A percentile compares a stretch with the other conserved stretches of the same genome.
Evolutionary conservation across 768 basidiomycete species (phyloP).

Genomic region (Phallus indusiatus): DNA sequence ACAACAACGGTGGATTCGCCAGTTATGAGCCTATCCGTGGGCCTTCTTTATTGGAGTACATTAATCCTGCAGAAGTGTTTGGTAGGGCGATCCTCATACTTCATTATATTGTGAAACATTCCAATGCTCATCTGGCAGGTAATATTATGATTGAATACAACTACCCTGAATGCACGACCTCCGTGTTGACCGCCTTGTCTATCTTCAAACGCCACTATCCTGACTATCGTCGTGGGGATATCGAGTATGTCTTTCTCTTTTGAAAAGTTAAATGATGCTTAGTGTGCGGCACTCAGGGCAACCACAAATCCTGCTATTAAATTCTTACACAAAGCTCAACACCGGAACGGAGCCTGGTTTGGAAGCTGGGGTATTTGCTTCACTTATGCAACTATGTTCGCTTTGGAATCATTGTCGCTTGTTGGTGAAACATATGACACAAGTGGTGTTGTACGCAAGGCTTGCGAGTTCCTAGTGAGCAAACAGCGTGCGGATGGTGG

Average conservation of each 20-base stretch:
- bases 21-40: slow-evolving; percentile 89
- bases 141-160: slow-evolving; percentile 94
- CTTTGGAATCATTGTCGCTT: slow-evolving; percentile 80
- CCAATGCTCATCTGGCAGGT: slow-evolving; percentile 33
- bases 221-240: slow-evolving; percentile 65
- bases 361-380: slow-evolving; percentile 98
- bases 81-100: slow-evolving; percentile 39
- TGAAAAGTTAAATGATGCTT: slow-evolving; percentile 1
- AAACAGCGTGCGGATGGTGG: slow-evolving; percentile 89
- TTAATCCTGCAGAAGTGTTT: slow-evolving; percentile 96
- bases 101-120: background rate
- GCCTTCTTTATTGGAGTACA: slow-evolving; percentile 65
- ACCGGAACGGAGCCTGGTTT: slow-evolving; percentile 84
- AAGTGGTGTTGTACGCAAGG: slow-evolving; percentile 53
- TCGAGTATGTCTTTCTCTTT: slow-evolving; percentile 43
- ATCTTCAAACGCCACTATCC: slow-evolving; percentile 80
- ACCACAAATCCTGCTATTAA: slow-evolving; percentile 60
- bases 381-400: slow-evolving; percentile 96
- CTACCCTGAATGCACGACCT: slow-evolving; percentile 98
- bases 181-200: slow-evolving; percentile 80
- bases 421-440: slow-evolving; percentile 85
- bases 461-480: slow-evolving; percentile 74
- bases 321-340: slow-evolving; percentile 75
- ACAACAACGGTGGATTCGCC: slow-evolving; percentile 81
- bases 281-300: slow-evolving; percentile 30